Evolutionary conservation across 164 flowering plant genomes (phyloP).

Genomic region (Kingdonia uniflora): DNA sequence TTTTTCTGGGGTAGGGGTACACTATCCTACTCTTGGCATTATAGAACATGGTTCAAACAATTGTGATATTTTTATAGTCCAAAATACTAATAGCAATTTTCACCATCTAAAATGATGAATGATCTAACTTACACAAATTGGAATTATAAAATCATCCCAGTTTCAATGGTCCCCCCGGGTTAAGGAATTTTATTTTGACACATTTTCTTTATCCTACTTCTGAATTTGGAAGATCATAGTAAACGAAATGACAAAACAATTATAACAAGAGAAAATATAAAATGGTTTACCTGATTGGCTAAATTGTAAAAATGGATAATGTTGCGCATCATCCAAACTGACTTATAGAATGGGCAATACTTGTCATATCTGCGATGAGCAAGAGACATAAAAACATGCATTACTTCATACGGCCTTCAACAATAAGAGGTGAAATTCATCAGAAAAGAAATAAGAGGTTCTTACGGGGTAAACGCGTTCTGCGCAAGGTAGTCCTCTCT

Average conservation of each 20-base stretch:
- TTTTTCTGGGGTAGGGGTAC: too few relatives aligned
- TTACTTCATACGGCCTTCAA: background rate
- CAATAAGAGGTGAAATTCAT: background rate
- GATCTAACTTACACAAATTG: too few relatives aligned
- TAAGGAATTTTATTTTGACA: too few relatives aligned
- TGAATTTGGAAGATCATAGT: too few relatives aligned
- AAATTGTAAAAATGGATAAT: constrained; percentile 83
- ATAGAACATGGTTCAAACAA: background rate
- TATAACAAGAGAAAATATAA: background rate
- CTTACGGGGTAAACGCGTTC: constrained; percentile 99
- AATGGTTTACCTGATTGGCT: constrained; percentile 76
- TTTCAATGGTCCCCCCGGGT: too few relatives aligned
- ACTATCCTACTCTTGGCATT: too few relatives aligned
- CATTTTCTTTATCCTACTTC: too few relatives aligned
- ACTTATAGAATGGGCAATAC: constrained; percentile 97
- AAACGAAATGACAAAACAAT: too few relatives aligned
- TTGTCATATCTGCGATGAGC: constrained; percentile 69
- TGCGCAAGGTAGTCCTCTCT: constrained; percentile 99
- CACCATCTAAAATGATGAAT: too few relatives aligned
- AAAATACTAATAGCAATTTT: too few relatives aligned
- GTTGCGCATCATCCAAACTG: constrained; percentile 99
- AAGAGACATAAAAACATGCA: background rate
- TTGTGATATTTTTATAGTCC: too few relatives aligned
- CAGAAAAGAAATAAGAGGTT: background rate
- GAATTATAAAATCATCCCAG: too few relatives aligned